Evolutionary conservation across 2,329 filamentous ascomycete genomes (phyloP), one percentile per base, ranked within the genome.

Genomic region (Ophiostoma tasmaniense): DNA sequence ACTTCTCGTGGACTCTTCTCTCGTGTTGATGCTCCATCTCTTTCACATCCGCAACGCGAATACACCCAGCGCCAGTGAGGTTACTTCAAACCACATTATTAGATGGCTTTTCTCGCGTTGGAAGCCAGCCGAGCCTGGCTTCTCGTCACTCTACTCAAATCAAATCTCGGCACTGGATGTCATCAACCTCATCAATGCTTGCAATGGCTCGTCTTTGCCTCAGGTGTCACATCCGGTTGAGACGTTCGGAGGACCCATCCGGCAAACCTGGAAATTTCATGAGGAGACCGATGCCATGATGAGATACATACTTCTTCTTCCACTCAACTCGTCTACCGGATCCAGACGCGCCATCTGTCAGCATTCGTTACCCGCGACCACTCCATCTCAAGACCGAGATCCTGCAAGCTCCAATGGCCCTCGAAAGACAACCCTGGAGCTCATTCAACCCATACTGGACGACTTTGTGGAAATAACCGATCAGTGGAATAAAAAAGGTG

Each of bases 91-190:
- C 72, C 87, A 90, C 74, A 84, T 95, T 45, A 85, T 95, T 69
- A 84, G 88, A 73, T 99, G 95, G 95, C 77, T 95, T 1, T 88
- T 93, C 73, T 85, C 88, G 42, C 89, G 85, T 74, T 99, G 94
- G 93, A 88, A 88, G 73, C 90, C 93, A 90, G 88, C 83, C 52
- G 92, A 96, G 74, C 81, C 85, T 68, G 80, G 82, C 4, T 91
- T 90, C 77, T 85, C 87, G n/a, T 84, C 86, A 5, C 84, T 86
- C 22, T 84, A 89, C 73, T 85, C 88, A 1, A 78, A 81, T 13
- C 89, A 90, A 76, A 84, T 88, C 52, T 84, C 85, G 20, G 87
- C 90, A 3, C 75, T 84, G 39, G 87, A 93, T 72, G 77, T 96
- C 28, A 79, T 90, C 50, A 87, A 87, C 72, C 79, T 96, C 4